Evolutionary conservation across 306 rosid genomes (phyloP), one percentile per base, ranked within the genome.

Genomic region (Alnus rubra): DNA sequence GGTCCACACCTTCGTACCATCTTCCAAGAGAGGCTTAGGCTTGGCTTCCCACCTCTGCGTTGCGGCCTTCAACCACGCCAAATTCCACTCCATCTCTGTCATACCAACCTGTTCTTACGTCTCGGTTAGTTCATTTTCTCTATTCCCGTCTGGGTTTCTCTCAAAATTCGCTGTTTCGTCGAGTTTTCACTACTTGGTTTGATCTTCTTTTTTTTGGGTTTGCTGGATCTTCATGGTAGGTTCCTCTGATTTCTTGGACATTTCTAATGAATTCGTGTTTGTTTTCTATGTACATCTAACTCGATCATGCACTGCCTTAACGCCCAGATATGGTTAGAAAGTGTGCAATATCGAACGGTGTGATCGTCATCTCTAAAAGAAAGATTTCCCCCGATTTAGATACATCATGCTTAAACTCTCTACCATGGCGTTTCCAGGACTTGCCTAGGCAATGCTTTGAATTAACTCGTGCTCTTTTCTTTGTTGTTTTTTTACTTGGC

Each of bases 1-100:
- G 89, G 83, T 88, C 6, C 98, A 94, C 85, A 92, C 98, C 73
- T 92, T 53, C 44, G 98, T 94, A 0, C 97, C 98, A 9, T 69
- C 97, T 70, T 89, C 95, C 81, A 94, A 89, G 82, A 80, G 98
- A 76, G 97, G 97, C 19, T 69, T 92, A 52, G 98, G 97, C 15
- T 80, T 94, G 85, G 98, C 98, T 49, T 86, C 92, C 37, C 97
- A 60, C 19, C 97, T 94, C 83, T 87, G 88, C 69, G 77, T 84
- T 39, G 93, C 97, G 2, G 98, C 98, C 60, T 94, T 92, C 84
- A 82, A 86, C 69, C 97, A 92, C 81, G 97, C 97, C 74, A 63
- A 79, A 10, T 74, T 91, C 12, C 81, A 82, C 42, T 91, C 98
- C 80, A 67, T 92, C 0, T 79, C 81, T 0, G 62, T 94, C 81